Evolutionary conservation across 176 grass and related monocot genomes (phyloP), one percentile per base, ranked within the genome.

Genomic region (Thalia dealbata): DNA sequence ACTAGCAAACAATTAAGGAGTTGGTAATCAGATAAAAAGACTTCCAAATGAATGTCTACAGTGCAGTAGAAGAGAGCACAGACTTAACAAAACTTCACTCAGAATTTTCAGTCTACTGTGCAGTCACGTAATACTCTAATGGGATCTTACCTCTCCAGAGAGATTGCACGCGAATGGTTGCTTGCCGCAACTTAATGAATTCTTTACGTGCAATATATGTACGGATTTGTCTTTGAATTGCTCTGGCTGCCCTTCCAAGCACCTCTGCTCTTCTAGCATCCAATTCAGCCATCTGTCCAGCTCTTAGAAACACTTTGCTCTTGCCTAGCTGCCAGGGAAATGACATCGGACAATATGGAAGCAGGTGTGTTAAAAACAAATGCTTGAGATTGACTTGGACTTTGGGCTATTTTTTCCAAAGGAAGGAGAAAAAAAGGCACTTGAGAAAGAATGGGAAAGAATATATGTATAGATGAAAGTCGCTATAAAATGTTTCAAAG

Each of bases 261-360:
- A 88, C 75, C 64, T 99, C 95, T 60, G 89, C 92, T 88, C 95
- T 91, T 85, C 85, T 88, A 77, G 95, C 95, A 79, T 99, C 95
- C 35, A 99, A 73, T 75, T 99, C 95, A 74, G 95, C 95, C 95
- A 99, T 99, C 76, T 99, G 95, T 69, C 95, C 95, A 86, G 90
- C 90, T 86, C 89, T 88, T 52, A 99, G 81, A 78, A 99, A 99
- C 68, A 93, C 95, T 80, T 99, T 99, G 27, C 85, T 93, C 78
- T 79, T 86, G 72, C 95, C 95, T 69, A 99, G 90, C 95, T 99
- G 87, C 19, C 32, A 68, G n/a, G 32, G 6, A 21, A 44, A 45
- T 13, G 19, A 14, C 62, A n/a, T n/a, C 21, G 22, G 19, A 21
- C 28, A 67, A 41, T 43, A 6, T 23, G 10, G 22, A 42, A 67